Evolutionary conservation across 257 asterid genomes (phyloP), one percentile per base, ranked within the genome.

Genomic region (Solanum phureja): DNA sequence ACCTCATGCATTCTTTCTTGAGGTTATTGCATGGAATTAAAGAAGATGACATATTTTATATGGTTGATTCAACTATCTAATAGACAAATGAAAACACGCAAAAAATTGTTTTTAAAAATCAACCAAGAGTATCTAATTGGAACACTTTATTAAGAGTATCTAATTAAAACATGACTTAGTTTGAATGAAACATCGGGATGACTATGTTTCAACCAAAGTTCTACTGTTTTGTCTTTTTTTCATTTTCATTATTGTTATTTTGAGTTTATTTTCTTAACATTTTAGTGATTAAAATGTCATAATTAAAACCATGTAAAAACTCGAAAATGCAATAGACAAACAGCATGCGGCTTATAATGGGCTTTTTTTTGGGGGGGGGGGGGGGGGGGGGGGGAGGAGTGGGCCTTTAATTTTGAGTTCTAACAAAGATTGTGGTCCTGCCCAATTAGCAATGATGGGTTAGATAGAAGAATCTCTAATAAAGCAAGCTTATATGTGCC

Each of bases 301-400:
- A 46, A 82, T 82, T 29, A 79, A 82, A 82, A 49, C 69, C 42
- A 49, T 46, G 86, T 49, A 46, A 82, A 49, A 82, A 29, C 44
- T 82, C 69, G 86, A 82, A 82, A 49, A 49, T 49, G 69, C 27
- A 82, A 49, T 37, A 71, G 83, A 89, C 88, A 79, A 90, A 89
- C 79, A 88, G 94, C 93, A 84, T 90, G 91, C 90, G 79, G 64
- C 87, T 86, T 35, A 87, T 88, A 85, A 85, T 87, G 91, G 88
- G 90, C 87, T 86, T 86, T 52, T 16, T 27, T 31, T 71, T 0
- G 0, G 0, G 56, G 56, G 37, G 60, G 35, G 56, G 56, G 37
- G 60, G 35, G 0, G 0, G 56, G 56, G 37, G 60, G 35, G 0
- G 0, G 56, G 56, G 37, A 35, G 35, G 9, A 56, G 89, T 81